Conservation (phyloP, 2,329 filamentous ascomycete species). For the Didymella glomerata region DNA sequence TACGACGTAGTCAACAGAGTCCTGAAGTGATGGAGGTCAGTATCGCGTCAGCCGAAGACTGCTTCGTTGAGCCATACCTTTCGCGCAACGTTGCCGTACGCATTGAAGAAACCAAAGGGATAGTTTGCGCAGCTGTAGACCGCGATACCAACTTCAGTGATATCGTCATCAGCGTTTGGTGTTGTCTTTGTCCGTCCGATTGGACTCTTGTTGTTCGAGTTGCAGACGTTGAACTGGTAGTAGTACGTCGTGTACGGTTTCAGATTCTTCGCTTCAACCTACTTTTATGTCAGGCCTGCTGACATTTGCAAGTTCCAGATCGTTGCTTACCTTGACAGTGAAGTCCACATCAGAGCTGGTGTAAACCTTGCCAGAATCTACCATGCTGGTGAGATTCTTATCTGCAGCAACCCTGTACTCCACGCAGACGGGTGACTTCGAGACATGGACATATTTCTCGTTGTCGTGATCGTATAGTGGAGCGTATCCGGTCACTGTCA, state of each 20-base stretch:
- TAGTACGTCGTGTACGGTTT: conserved; percentile 72
- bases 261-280: conserved; percentile 71
- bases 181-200: conserved; percentile 76
- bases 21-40: conserved; percentile 22
- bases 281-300: conserved; percentile 12
- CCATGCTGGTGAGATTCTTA: conserved; percentile 57
- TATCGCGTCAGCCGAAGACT: background rate
- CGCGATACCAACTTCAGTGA: conserved; percentile 68
- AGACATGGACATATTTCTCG: conserved; percentile 62
- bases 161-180: conserved; percentile 64
- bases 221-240: conserved; percentile 75
- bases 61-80: conserved; percentile 49
- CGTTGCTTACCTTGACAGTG: conserved; percentile 69
- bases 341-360: conserved; percentile 79
- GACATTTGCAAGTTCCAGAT: background rate
- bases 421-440: conserved; percentile 71
- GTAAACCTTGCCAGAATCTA: conserved; percentile 67
- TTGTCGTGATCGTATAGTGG: conserved; percentile 63
- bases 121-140: conserved; percentile 73
- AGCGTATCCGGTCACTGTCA: conserved; percentile 64
- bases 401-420: conserved; percentile 68
- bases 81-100: conserved; percentile 53
- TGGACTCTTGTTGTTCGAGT: conserved; percentile 67
- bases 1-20: conserved; percentile 51
- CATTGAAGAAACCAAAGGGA: conserved; percentile 60